Evolutionary conservation across 2,329 filamentous ascomycete genomes (phyloP).

Genomic region (Sporothrix pallida): DNA sequence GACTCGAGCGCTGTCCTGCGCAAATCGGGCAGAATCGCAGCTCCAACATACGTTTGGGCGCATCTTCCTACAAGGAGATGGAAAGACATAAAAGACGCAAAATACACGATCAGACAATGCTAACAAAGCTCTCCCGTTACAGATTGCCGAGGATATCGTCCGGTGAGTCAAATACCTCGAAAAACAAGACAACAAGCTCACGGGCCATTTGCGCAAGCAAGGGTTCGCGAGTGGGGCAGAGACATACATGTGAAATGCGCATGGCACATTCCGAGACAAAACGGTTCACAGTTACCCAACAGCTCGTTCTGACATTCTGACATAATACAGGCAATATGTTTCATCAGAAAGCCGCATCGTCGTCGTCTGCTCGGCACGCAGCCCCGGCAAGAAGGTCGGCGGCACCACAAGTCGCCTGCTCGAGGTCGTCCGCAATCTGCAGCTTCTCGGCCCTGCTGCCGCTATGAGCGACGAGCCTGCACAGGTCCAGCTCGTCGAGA

Average conservation of each 20-base stretch:
- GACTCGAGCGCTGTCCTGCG: constrained; percentile 39
- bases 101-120: neutral
- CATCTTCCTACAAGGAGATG: neutral
- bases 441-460: constrained; percentile 58
- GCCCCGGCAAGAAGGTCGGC: constrained; percentile 90
- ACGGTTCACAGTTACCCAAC: neutral
- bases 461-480: constrained; percentile 54
- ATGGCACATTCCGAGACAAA: neutral
- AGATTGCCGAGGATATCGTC: constrained; percentile 44
- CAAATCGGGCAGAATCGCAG: neutral
- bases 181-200: neutral
- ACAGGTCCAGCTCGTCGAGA: constrained; percentile 60
- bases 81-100: neutral
- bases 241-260: constrained; percentile 26
- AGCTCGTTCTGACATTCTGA: constrained; percentile 18
- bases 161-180: constrained; percentile 34
- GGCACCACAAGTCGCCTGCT: constrained; percentile 90
- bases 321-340: constrained; percentile 34
- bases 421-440: constrained; percentile 64
- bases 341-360: constrained; percentile 71
- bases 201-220: constrained; percentile 9
- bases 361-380: constrained; percentile 93
- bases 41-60: neutral
- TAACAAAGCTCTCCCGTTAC: constrained; percentile 40
- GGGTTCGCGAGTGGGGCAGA: constrained; percentile 7